phyloP scores from a whole-genome alignment of 805 yeast species.

The Hanseniaspora singularis region DNA sequence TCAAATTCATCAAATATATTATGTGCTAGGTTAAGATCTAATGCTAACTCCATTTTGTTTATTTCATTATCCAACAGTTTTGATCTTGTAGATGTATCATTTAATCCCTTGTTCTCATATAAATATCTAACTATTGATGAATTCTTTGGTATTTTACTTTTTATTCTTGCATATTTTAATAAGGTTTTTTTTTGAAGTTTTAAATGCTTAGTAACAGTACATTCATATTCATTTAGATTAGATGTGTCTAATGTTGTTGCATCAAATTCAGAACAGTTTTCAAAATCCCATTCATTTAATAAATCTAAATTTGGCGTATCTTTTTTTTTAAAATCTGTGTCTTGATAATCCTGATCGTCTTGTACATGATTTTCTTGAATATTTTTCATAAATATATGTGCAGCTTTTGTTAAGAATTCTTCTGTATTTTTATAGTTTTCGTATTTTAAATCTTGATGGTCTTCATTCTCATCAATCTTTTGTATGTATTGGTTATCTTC shows the following conservation, averaged over 20 bases:
- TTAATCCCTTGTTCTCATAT: neutral
- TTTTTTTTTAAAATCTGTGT: neutral
- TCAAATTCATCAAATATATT: neutral
- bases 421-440: neutral
- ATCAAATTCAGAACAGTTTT: too few species aligned
- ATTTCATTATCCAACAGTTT: neutral
- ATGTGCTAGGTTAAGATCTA: neutral
- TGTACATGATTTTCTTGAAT: neutral
- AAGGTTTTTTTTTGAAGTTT: neutral
- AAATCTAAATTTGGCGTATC: neutral
- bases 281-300: too few species aligned
- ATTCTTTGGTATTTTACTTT: conserved; percentile 6
- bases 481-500: neutral
- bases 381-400: neutral
- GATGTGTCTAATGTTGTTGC: too few species aligned
- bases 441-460: neutral
- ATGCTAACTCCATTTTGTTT: neutral
- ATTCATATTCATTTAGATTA: too few species aligned
- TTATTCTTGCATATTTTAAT: conserved; percentile 1
- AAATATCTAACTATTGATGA: neutral
- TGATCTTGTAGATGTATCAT: too few species aligned
- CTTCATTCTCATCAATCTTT: neutral
- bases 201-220: neutral
- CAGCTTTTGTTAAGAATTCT: neutral
- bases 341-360: neutral